Conservation (phyloP, 441 rosid species). For the Bocquillonia castaneifolia region DNA sequence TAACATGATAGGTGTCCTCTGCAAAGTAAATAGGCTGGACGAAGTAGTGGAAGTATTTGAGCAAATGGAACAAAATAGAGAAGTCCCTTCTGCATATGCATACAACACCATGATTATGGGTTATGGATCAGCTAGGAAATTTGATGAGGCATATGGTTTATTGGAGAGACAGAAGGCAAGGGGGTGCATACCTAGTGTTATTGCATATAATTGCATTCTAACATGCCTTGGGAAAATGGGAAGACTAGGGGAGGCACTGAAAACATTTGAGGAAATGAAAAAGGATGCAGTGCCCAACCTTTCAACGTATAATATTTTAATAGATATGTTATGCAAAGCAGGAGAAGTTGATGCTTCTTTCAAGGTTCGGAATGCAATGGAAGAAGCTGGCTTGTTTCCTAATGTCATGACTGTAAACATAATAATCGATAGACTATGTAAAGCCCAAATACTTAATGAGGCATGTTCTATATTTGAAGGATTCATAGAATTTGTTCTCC, state of each 20-base stretch:
- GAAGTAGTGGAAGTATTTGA: slow-evolving; percentile 85
- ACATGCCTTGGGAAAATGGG: slow-evolving; percentile 80
- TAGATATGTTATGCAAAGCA: slow-evolving; percentile 74
- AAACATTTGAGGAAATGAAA: slow-evolving; percentile 73
- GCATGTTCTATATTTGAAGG: slow-evolving; percentile 69
- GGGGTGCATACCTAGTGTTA: slow-evolving; percentile 83
- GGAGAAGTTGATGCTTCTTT: slow-evolving; percentile 66
- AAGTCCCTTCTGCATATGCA: slow-evolving; percentile 83
- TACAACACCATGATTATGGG: slow-evolving; percentile 97
- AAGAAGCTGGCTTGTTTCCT: slow-evolving; percentile 77
- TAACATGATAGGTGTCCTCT: slow-evolving; percentile 83
- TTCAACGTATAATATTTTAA: slow-evolving; percentile 67
- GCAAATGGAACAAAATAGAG: slow-evolving; percentile 57
- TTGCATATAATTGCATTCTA: slow-evolving; percentile 84
- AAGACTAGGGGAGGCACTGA: slow-evolving; percentile 58
- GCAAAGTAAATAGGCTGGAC: slow-evolving; percentile 67
- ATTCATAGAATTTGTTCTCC: slow-evolving; percentile 68
- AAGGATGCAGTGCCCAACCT: slow-evolving; percentile 74
- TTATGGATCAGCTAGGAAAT: slow-evolving; percentile 77
- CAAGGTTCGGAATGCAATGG: slow-evolving; percentile 71
- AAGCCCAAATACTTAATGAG: slow-evolving; percentile 75
- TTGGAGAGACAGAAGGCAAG: slow-evolving; percentile 81
- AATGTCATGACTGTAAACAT: slow-evolving; percentile 78
- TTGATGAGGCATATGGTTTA: slow-evolving; percentile 68
- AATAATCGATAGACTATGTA: slow-evolving; percentile 90